Conservation (phyloP, 345 rosid species). For the Lenwebbia sp. region DNA sequence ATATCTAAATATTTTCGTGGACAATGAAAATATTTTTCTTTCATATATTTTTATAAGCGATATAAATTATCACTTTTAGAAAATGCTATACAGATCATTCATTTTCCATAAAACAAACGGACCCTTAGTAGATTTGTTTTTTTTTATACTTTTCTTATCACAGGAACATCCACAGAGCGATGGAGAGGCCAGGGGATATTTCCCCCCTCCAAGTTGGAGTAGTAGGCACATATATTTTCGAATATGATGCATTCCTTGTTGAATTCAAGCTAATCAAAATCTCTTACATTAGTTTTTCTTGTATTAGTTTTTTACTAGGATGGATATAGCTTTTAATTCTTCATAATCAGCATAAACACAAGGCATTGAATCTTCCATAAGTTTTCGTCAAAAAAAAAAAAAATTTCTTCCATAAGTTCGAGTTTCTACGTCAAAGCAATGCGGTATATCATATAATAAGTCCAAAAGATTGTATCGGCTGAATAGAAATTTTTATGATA, state of each 20-base stretch:
- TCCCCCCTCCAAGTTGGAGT: too few species aligned
- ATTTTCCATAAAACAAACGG: accelerated
- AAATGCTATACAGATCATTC: accelerated
- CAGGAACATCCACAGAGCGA: background rate
- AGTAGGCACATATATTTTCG: too few species aligned
- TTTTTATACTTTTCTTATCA: background rate
- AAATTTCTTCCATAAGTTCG: accelerated
- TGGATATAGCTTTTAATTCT: background rate
- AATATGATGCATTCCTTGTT: background rate
- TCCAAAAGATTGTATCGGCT: accelerated
- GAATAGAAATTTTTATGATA: background rate
- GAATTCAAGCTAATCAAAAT: background rate
- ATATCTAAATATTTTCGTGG: too few species aligned
- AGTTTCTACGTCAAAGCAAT: background rate
- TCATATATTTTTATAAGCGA: too few species aligned
- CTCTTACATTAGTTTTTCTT: background rate
- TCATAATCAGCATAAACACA: background rate
- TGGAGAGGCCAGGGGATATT: background rate
- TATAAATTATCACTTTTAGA: too few species aligned
- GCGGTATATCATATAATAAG: background rate
- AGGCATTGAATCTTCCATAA: background rate
- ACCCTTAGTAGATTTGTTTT: accelerated
- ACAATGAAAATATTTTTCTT: too few species aligned
- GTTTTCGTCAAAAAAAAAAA: background rate
- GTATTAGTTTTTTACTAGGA: background rate